Evolutionary conservation across 2,329 filamentous ascomycete genomes (phyloP).

Genomic region (Plectosphaerella sp.): DNA sequence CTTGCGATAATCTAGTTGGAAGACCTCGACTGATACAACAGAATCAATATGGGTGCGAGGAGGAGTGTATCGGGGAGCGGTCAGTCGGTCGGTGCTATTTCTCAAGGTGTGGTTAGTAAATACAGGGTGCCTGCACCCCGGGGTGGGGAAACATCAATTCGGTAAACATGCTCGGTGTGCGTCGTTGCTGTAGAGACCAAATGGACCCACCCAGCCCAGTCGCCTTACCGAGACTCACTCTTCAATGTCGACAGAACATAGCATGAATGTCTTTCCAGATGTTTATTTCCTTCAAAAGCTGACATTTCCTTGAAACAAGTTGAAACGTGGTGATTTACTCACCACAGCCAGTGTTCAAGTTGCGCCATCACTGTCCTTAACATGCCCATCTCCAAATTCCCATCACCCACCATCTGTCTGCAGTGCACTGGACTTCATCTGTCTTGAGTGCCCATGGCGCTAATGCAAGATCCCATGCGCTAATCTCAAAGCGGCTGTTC

Average conservation of each 20-base stretch:
- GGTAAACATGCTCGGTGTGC: not conserved
- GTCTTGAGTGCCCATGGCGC: not conserved
- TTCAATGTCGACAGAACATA: too few species aligned
- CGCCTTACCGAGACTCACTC: too few species aligned
- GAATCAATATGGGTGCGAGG: not conserved
- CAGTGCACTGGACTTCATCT: too few species aligned
- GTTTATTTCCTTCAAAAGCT: too few species aligned
- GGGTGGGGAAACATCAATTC: slow-evolving; percentile 2
- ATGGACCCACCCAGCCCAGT: not conserved
- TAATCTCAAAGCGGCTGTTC: not conserved
- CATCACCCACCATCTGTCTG: too few species aligned
- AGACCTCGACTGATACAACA: not conserved
- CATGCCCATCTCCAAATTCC: too few species aligned
- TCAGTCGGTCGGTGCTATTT: not conserved
- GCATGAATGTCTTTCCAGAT: too few species aligned
- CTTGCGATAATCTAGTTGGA: not conserved
- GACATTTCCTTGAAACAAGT: too few species aligned
- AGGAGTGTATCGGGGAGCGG: not conserved
- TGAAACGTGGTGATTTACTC: too few species aligned
- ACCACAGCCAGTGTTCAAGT: too few species aligned
- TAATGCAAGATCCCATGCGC: not conserved
- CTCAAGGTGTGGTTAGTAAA: slow-evolving; percentile 1
- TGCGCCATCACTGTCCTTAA: too few species aligned
- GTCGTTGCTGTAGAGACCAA: not conserved
- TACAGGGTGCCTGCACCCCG: slow-evolving; percentile 10